These are phyloP conservation scores for Calonectria multiphialidica DNA, from an alignment of 2,329 filamentous ascomycete species.

Conservation along the genomic window DNA sequence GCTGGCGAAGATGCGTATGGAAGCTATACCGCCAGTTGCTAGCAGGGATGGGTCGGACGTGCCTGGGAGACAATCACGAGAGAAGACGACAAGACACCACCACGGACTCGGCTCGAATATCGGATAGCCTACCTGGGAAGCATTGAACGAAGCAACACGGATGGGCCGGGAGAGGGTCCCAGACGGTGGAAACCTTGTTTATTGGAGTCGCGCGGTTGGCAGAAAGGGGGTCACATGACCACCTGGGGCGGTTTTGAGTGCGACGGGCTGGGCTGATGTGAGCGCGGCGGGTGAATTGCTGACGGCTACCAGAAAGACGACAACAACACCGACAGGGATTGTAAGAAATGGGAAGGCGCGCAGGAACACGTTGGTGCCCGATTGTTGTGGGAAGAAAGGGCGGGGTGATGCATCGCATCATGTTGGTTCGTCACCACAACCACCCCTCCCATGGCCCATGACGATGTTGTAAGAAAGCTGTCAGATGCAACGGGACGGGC, in stretches of 20 bases:
- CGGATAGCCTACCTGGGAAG: not conserved
- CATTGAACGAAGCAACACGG: not conserved
- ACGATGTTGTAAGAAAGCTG: not conserved
- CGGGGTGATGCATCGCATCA: not conserved
- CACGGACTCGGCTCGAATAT: not conserved
- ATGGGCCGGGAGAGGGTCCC: not conserved
- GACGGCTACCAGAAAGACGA: not conserved
- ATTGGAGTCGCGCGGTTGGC: not conserved
- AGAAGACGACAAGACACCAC: not conserved
- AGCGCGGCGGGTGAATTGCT: not conserved
- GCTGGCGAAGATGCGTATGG: not conserved
- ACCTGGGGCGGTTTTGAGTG: not conserved
- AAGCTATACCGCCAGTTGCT: slow-evolving; percentile 4
- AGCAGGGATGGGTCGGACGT: not conserved
- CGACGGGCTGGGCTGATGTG: not conserved
- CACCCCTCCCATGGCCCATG: not conserved
- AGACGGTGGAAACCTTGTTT: slow-evolving; percentile 5
- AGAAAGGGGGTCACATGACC: not conserved
- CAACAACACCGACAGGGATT: not conserved
- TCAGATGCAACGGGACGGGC: slow-evolving; percentile 8
- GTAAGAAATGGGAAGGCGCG: not conserved
- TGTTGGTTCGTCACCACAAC: not conserved
- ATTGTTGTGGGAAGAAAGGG: not conserved
- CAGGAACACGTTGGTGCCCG: not conserved
- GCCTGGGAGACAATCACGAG: not conserved